These are phyloP conservation scores for Pestalotiopsis sp. DNA, from an alignment of 2,329 filamentous ascomycete genomes.

Conservation along the genomic window DNA sequence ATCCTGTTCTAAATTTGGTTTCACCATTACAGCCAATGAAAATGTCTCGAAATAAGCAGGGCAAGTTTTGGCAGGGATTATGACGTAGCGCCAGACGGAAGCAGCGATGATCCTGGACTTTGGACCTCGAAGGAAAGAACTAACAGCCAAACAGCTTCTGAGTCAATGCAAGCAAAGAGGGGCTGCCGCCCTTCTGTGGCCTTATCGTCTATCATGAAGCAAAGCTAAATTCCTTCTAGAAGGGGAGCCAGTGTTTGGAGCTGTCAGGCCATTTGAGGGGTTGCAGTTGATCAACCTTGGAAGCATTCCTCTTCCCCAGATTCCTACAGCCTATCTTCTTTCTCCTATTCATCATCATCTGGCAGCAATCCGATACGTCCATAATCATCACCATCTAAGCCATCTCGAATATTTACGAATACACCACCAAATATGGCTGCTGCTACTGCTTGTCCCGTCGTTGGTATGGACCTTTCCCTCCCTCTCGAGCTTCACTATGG, in stretches of 20 bases:
- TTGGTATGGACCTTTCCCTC: background rate
- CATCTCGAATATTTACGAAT: background rate
- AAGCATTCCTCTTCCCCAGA: background rate
- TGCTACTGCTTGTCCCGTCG: constrained; percentile 6
- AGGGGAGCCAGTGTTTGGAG: background rate
- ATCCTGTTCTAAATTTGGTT: background rate
- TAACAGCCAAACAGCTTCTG: background rate
- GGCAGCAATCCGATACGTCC: background rate
- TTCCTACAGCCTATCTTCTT: background rate
- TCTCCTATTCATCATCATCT: background rate
- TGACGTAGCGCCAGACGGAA: background rate
- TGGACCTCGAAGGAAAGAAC: background rate
- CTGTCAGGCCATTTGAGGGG: background rate
- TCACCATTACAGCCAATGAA: background rate
- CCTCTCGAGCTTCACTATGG: background rate
- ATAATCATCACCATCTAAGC: background rate
- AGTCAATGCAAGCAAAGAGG: background rate
- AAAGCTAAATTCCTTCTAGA: background rate
- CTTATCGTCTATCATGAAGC: background rate
- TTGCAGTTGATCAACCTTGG: background rate
- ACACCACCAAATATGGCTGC: background rate
- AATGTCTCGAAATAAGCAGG: background rate
- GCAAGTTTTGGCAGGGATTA: background rate
- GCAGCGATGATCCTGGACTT: background rate
- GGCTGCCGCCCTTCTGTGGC: background rate